Conservation (phyloP, 306 rosid species). For the Castanea sativa region DNA sequence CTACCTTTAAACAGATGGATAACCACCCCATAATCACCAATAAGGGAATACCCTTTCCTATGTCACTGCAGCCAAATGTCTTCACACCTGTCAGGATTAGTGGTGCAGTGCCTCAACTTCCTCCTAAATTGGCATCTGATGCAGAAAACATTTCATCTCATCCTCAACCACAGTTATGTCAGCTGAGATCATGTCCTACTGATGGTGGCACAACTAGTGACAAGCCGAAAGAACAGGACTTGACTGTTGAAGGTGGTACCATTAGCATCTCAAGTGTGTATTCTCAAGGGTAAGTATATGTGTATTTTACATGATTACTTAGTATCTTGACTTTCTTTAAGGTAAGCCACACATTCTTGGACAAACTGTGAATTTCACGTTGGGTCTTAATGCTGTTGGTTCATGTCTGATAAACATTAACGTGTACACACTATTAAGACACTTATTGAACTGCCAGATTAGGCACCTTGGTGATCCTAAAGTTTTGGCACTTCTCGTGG, state of each 20-base stretch:
- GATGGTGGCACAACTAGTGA: slow-evolving; percentile 48
- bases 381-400: neutral
- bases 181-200: slow-evolving; percentile 31
- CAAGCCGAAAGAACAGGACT: slow-evolving; percentile 76
- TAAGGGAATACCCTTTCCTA: slow-evolving; percentile 49
- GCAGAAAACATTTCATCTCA: slow-evolving; percentile 43
- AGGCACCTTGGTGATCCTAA: neutral
- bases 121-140: slow-evolving; percentile 52
- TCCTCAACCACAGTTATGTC: slow-evolving; percentile 41
- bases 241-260: slow-evolving; percentile 79
- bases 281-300: slow-evolving; percentile 81
- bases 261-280: slow-evolving; percentile 85
- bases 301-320: neutral
- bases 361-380: neutral
- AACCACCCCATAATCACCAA: slow-evolving; percentile 49
- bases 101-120: slow-evolving; percentile 45
- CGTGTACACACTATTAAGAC: neutral
- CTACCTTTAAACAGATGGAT: slow-evolving; percentile 55
- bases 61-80: slow-evolving; percentile 56
- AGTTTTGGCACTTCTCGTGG: neutral
- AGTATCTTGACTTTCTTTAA: neutral
- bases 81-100: slow-evolving; percentile 42
- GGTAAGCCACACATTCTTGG: neutral
- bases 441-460: neutral
- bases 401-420: neutral